Evolutionary conservation across 73 alveolate species (phyloP).

Genomic region (Symbiodinium pilosum): DNA sequence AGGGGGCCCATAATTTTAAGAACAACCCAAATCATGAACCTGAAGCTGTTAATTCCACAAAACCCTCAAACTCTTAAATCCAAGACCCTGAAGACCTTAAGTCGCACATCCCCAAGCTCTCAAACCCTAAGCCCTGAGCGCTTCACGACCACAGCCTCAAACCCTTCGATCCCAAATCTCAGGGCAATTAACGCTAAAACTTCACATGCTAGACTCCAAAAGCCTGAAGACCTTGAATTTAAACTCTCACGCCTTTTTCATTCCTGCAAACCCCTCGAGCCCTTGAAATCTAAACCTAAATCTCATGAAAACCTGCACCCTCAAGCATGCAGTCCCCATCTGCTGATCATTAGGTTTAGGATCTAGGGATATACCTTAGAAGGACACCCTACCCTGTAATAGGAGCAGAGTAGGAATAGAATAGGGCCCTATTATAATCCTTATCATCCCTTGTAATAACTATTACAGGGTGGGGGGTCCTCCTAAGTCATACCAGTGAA

Average conservation of each 20-base stretch:
- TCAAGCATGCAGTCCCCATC: neutral
- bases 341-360: neutral
- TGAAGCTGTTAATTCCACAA: neutral
- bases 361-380: too few relatives aligned
- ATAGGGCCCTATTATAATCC: too few relatives aligned
- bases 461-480: too few relatives aligned
- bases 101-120: neutral
- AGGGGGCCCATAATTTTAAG: neutral
- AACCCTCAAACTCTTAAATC: neutral
- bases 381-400: too few relatives aligned
- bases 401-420: too few relatives aligned
- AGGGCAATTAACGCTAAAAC: neutral
- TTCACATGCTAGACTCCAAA: neutral
- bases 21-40: neutral
- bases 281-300: neutral
- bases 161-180: neutral
- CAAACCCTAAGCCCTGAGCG: neutral
- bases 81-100: neutral
- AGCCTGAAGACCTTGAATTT: too few relatives aligned
- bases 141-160: neutral
- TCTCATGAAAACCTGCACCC: neutral
- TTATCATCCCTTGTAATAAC: too few relatives aligned
- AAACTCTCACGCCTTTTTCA: too few relatives aligned
- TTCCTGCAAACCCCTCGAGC: neutral
- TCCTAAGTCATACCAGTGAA: too few relatives aligned